Percentiles rank a stretch among this genome's conserved stretches.
phyloP scores from a whole-genome alignment of 2,329 filamentous ascomycete genomes.

The Alternaria sp. region DNA sequence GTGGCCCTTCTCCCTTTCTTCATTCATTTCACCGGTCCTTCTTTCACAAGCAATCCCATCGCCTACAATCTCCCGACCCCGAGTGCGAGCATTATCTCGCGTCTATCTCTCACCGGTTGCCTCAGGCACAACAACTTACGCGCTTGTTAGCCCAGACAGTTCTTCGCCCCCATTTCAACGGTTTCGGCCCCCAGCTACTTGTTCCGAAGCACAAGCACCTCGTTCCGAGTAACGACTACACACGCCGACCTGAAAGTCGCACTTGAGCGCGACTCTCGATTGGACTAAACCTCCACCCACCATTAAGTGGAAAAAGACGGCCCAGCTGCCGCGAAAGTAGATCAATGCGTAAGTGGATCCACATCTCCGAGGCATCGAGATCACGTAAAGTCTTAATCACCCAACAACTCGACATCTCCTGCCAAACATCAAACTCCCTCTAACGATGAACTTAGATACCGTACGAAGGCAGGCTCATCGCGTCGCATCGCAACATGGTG shows the following conservation, averaged over 20 bases:
- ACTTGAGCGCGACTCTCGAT: constrained; percentile 12
- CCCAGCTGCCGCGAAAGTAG: constrained; percentile 25
- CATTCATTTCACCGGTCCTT: constrained; percentile 11
- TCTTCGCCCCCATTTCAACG: constrained; percentile 12
- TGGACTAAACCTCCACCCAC: neutral
- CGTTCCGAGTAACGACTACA: constrained; percentile 2
- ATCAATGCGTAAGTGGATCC: constrained; percentile 39
- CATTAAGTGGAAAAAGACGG: constrained; percentile 21
- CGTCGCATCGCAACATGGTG: constrained; percentile 39
- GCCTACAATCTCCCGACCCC: constrained; percentile 10
- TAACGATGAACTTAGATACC: constrained; percentile 38
- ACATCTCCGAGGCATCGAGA: constrained; percentile 17
- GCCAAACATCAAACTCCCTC: constrained; percentile 19
- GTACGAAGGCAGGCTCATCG: constrained; percentile 50
- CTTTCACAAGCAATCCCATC: constrained; percentile 4
- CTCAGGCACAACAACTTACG: constrained; percentile 14
- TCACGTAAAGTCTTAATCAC: neutral
- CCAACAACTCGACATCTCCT: neutral
- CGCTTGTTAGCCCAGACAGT: constrained; percentile 23
- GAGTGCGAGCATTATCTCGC: constrained; percentile 10
- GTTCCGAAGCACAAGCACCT: constrained; percentile 15
- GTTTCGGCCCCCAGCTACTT: constrained; percentile 20
- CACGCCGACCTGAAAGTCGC: constrained; percentile 5
- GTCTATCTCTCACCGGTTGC: constrained; percentile 9
- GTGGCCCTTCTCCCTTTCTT: constrained; percentile 20